phyloP scores from a whole-genome alignment of 345 rosid genomes.

The Brassica nigra region DNA sequence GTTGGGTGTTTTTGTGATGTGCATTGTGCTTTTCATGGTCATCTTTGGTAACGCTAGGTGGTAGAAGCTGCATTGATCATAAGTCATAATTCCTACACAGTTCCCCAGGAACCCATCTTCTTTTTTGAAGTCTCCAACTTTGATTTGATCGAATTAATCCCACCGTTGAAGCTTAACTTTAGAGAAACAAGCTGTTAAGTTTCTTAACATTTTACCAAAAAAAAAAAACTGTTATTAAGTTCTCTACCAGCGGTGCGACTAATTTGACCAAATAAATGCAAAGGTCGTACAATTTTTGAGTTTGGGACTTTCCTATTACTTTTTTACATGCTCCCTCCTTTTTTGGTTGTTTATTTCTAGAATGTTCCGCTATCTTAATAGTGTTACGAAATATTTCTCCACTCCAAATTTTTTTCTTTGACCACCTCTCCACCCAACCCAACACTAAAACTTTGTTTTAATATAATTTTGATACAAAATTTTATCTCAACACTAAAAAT shows the following conservation, averaged over 20 bases:
- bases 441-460: too few relatives aligned
- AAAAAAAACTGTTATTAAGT: too few relatives aligned
- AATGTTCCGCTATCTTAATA: too few relatives aligned
- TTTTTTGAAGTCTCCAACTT: background rate
- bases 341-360: too few relatives aligned
- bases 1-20: constrained; percentile 46
- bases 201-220: too few relatives aligned
- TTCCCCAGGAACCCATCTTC: background rate
- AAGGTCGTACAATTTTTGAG: background rate
- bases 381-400: background rate
- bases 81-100: background rate
- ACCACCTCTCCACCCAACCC: too few relatives aligned
- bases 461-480: too few relatives aligned
- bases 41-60: constrained; percentile 80
- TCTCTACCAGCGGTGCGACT: background rate
- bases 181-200: too few relatives aligned
- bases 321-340: too few relatives aligned
- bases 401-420: too few relatives aligned
- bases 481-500: too few relatives aligned
- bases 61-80: constrained; percentile 81
- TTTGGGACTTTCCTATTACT: too few relatives aligned
- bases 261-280: background rate
- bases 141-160: background rate
- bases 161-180: background rate
- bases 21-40: constrained; percentile 62